These are phyloP conservation scores for Phialocephala subalpina DNA, from an alignment of 2,329 filamentous ascomycete genomes.

Conservation along the genomic window DNA sequence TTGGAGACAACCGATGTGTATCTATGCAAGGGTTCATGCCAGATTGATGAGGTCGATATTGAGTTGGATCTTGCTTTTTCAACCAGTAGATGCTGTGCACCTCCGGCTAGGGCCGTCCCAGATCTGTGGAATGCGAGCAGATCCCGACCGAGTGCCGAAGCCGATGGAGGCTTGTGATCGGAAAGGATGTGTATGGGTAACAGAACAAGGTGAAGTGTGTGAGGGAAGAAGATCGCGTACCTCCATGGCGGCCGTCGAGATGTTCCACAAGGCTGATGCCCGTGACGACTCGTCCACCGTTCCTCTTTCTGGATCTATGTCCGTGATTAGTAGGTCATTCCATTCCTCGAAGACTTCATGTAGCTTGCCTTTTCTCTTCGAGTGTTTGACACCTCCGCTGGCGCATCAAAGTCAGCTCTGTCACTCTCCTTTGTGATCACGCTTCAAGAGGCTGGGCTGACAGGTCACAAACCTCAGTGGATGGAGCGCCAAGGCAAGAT, in stretches of 20 bases:
- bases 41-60: slow-evolving; percentile 7
- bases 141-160: slow-evolving; percentile 1
- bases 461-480: slow-evolving; percentile 22
- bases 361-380: neutral
- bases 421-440: slow-evolving; percentile 5
- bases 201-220: neutral
- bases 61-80: slow-evolving; percentile 5
- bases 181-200: neutral
- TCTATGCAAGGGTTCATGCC: slow-evolving; percentile 7
- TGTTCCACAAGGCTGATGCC: slow-evolving; percentile 10
- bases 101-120: slow-evolving; percentile 16
- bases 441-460: slow-evolving; percentile 14
- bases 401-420: neutral
- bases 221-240: slow-evolving; percentile 26
- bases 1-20: neutral
- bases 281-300: neutral
- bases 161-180: neutral
- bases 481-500: neutral
- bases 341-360: neutral
- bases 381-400: neutral
- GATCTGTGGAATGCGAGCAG: slow-evolving; percentile 24
- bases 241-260: slow-evolving; percentile 28
- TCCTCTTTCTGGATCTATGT: neutral
- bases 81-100: slow-evolving; percentile 10
- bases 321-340: neutral